Evolutionary conservation across 176 grass and related monocot species (phyloP), one percentile per base, ranked within the genome.

Genomic region (Sorghum bicolor): DNA sequence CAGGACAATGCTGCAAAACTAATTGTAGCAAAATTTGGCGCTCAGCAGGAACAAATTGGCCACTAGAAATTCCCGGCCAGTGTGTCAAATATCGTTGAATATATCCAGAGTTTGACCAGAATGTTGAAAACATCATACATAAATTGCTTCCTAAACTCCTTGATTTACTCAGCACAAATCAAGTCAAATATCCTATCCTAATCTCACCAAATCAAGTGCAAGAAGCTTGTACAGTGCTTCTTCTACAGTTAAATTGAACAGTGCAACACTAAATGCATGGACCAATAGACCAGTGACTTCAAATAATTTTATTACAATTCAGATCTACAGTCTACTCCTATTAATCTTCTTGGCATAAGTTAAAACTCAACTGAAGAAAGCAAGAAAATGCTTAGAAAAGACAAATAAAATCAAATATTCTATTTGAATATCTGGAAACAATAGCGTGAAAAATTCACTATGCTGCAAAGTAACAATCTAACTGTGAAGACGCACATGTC

Each of bases 111-210:
- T 36, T 76, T 34, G 38, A 68, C 30, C 30, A 84, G 9, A 28
- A 41, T 76, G 26, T 30, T 84, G 32, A 67, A 76, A 66, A 63
- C 11, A 84, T 62, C 20, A 58, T 45, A 70, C 13, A 60, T n/a
- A 15, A 36, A 79, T 47, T 8, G 33, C 11, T 64, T 47, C 14
- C 48, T 76, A 33, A 53, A 5, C 72, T 53, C 72, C 55, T 64
- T n/a, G 31, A 64, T 79, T 86, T 63, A 58, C 37, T 70, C n/a
- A 16, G 20, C 55, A 79, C 14, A 58, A 38, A 15, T 61, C 24
- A 10, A 61, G 24, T 26, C 8, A 1, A 61, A 61, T 61, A 61
- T 61, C 55, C 57, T 61, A 61, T 61, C n/a, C n/a, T 24, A 61
- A 61, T 61, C 2, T 61, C 57, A 13, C 57, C 57, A 61, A 61